Conservation (phyloP, 805 yeast species). For the Candida wancherniae region DNA sequence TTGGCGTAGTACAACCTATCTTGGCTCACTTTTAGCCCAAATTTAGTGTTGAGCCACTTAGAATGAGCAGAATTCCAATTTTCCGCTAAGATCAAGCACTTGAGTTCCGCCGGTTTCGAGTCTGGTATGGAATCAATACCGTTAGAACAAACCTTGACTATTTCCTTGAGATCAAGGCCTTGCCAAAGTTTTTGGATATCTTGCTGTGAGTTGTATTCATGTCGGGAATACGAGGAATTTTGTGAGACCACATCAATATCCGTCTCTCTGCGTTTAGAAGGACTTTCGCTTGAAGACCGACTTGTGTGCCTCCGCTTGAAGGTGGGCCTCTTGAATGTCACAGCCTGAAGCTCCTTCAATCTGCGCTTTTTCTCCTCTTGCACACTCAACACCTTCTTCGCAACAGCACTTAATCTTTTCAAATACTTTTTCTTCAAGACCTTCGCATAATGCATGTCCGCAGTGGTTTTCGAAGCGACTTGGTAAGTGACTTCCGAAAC, state of each 20-base stretch:
- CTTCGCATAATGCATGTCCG: constrained; percentile 36
- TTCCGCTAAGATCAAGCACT: constrained; percentile 41
- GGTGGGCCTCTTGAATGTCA: constrained; percentile 20
- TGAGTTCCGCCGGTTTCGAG: constrained; percentile 21
- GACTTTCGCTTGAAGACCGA: constrained; percentile 6
- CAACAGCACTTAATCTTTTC: constrained; percentile 25
- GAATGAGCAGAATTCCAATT: constrained; percentile 46
- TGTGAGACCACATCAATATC: too few species aligned
- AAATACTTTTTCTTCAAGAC: constrained; percentile 29
- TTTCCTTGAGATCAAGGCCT: constrained; percentile 36
- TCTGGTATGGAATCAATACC: constrained; percentile 22
- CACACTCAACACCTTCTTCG: constrained; percentile 21
- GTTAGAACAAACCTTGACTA: constrained; percentile 27
- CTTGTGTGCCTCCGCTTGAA: constrained; percentile 15
- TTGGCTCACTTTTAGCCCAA: constrained; percentile 31
- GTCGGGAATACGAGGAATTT: too few species aligned
- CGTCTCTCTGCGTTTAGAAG: constrained; percentile 3
- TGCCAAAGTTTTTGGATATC: constrained; percentile 43
- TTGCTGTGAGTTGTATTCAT: too few species aligned
- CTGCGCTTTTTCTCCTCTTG: constrained; percentile 28
- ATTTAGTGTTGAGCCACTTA: constrained; percentile 46
- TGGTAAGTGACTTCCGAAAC: constrained; percentile 52
- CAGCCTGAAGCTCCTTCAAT: constrained; percentile 24
- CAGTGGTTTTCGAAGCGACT: constrained; percentile 38
- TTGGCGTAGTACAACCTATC: constrained; percentile 25